A percentile compares a stretch with the other conserved stretches of the same genome.
Conservation (phyloP, 2,329 filamentous ascomycete species). For the Penicillium nordicum region DNA sequence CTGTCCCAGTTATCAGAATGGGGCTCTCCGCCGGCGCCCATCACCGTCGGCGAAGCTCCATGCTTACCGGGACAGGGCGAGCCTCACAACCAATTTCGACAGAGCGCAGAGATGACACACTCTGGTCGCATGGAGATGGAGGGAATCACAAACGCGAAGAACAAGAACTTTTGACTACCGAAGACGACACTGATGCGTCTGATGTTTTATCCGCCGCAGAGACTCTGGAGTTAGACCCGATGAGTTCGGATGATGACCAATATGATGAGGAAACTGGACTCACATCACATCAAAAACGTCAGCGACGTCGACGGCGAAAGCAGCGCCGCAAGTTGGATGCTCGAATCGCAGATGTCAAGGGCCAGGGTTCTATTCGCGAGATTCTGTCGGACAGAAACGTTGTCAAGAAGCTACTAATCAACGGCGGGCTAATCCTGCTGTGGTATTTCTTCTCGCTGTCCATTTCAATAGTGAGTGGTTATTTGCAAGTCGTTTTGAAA, state of each 20-base stretch:
- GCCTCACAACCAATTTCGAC: conserved; percentile 42
- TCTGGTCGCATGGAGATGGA: conserved; percentile 24
- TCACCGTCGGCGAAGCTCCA: conserved; percentile 40
- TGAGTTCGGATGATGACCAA: conserved; percentile 68
- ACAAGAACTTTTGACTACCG: conserved; percentile 32
- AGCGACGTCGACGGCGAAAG: conserved; percentile 64
- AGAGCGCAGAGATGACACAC: conserved; percentile 37
- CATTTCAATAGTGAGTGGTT: conserved; percentile 73
- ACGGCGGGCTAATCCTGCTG: conserved; percentile 74
- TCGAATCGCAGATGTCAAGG: conserved; percentile 59
- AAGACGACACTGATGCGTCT: conserved; percentile 36
- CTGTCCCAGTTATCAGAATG: conserved; percentile 25
- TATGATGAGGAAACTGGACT: conserved; percentile 90
- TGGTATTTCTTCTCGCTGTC: conserved; percentile 94
- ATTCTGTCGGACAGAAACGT: conserved; percentile 70
- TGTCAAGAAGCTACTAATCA: conserved; percentile 65
- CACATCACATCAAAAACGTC: conserved; percentile 65
- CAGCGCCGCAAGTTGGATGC: conserved; percentile 68
- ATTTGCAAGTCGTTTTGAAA: too few species aligned
- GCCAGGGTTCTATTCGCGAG: conserved; percentile 63
- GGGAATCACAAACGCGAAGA: conserved; percentile 32
- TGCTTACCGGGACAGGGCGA: conserved; percentile 45
- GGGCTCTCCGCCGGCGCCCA: conserved; percentile 34
- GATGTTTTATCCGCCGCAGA: conserved; percentile 44
- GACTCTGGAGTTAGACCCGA: conserved; percentile 54